Percentiles rank a stretch among this genome's conserved stretches.
Evolutionary conservation across 495 filamentous ascomycete species (phyloP).

Genomic region (Niebla homalea): DNA sequence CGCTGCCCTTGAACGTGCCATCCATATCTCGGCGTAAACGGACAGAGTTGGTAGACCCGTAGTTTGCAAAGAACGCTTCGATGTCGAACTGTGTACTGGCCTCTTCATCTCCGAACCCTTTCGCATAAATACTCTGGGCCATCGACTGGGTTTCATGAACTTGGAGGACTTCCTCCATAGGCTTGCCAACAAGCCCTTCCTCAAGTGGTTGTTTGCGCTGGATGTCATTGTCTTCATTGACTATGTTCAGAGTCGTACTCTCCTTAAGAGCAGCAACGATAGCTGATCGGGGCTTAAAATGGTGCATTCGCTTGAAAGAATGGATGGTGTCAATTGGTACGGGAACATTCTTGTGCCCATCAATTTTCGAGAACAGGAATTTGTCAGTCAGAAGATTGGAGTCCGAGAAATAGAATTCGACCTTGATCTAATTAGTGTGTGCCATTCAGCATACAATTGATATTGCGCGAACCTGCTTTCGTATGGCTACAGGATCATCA

Average conservation of each 20-base stretch:
- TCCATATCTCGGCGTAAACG: conserved; percentile 66
- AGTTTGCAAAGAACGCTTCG: conserved; percentile 76
- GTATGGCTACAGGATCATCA: conserved; percentile 62
- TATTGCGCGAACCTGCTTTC: conserved; percentile 49
- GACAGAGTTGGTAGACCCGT: conserved; percentile 67
- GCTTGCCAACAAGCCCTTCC: conserved; percentile 29
- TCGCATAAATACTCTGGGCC: conserved; percentile 56
- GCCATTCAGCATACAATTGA: neutral
- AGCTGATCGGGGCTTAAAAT: conserved; percentile 70
- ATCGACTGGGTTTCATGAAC: conserved; percentile 46
- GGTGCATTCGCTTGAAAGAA: conserved; percentile 86
- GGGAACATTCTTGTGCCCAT: conserved; percentile 63
- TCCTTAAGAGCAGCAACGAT: conserved; percentile 71
- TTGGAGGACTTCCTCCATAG: conserved; percentile 31
- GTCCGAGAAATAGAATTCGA: conserved; percentile 96
- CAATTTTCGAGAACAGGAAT: conserved; percentile 64
- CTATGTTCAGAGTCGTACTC: conserved; percentile 50
- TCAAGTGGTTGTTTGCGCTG: conserved; percentile 59
- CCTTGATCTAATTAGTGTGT: conserved; percentile 35
- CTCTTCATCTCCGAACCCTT: conserved; percentile 78
- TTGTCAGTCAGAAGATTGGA: conserved; percentile 81
- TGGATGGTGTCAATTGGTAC: conserved; percentile 62
- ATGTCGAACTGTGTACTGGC: conserved; percentile 77
- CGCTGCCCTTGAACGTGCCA: conserved; percentile 76
- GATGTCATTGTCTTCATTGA: conserved; percentile 52